phyloP scores from a whole-genome alignment of 495 filamentous ascomycete species.

The Aspergillus sclerotioniger region DNA sequence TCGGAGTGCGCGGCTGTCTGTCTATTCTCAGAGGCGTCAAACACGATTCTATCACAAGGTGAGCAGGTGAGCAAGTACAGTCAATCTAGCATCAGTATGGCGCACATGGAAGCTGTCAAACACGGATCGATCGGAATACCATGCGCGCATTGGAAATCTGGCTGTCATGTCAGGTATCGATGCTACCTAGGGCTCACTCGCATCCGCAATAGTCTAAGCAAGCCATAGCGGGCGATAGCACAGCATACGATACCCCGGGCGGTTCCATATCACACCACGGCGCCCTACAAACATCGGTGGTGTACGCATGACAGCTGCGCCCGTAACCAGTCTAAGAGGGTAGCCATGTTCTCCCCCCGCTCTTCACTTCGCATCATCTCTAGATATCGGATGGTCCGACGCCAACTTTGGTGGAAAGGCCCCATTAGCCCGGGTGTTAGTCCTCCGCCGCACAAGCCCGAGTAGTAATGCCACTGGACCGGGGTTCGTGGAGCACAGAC shows the following conservation, averaged over 20 bases:
- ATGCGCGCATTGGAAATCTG: neutral
- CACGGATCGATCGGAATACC: constrained; percentile 5
- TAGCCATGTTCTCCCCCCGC: neutral
- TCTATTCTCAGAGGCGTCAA: neutral
- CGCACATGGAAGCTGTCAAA: neutral
- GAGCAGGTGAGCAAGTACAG: neutral
- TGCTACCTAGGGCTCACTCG: constrained; percentile 1
- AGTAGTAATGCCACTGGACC: constrained; percentile 6
- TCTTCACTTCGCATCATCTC: neutral
- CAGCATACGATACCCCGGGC: neutral
- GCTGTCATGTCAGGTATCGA: neutral
- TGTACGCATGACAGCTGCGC: constrained; percentile 1
- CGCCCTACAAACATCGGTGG: neutral
- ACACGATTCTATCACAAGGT: neutral
- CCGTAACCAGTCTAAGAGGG: neutral
- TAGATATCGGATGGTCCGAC: neutral
- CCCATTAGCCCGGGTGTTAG: constrained; percentile 4
- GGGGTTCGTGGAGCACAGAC: constrained; percentile 1
- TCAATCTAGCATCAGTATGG: neutral
- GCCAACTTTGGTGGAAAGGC: neutral
- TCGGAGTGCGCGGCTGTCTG: neutral
- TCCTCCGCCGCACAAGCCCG: constrained; percentile 4
- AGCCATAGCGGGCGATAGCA: neutral
- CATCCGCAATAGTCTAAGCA: neutral
- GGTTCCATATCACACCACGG: neutral